Conservation (phyloP, 2,329 filamentous ascomycete species). For the Chaetoscypha palmicola region DNA sequence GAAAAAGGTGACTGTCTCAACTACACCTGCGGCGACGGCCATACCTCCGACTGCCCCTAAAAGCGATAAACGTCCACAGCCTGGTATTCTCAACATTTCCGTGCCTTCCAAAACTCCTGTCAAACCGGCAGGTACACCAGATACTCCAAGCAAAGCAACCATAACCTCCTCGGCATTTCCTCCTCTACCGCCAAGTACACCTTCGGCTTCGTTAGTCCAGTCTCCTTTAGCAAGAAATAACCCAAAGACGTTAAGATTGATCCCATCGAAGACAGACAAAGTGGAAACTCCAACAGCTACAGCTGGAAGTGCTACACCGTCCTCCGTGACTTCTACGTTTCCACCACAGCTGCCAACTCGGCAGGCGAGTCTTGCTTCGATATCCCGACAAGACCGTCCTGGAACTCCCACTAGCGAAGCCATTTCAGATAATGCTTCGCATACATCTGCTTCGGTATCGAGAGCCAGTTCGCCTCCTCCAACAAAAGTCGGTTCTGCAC, state of each 20-base stretch:
- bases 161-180: constrained; percentile 39
- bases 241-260: constrained; percentile 62
- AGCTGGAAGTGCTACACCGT: constrained; percentile 24
- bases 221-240: constrained; percentile 46
- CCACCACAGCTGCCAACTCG: constrained; percentile 38
- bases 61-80: constrained; percentile 20
- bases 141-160: constrained; percentile 16
- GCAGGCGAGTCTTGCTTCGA: constrained; percentile 43
- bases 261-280: constrained; percentile 52
- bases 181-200: constrained; percentile 41
- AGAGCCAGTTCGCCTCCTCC: constrained; percentile 66
- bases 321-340: constrained; percentile 31
- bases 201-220: constrained; percentile 43
- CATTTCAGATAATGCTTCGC: constrained; percentile 69
- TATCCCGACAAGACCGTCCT: constrained; percentile 46
- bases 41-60: constrained; percentile 12
- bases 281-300: constrained; percentile 45
- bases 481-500: constrained; percentile 59
- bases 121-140: constrained; percentile 13
- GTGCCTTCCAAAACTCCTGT: constrained; percentile 37
- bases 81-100: constrained; percentile 42
- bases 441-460: constrained; percentile 66
- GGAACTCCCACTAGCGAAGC: constrained; percentile 67
- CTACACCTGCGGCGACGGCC: constrained; percentile 1
- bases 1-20: constrained; percentile 5